Base-by-base conservation (phyloP, 129 eudicot genomes). In the Dittrichia graveolens region DNA sequence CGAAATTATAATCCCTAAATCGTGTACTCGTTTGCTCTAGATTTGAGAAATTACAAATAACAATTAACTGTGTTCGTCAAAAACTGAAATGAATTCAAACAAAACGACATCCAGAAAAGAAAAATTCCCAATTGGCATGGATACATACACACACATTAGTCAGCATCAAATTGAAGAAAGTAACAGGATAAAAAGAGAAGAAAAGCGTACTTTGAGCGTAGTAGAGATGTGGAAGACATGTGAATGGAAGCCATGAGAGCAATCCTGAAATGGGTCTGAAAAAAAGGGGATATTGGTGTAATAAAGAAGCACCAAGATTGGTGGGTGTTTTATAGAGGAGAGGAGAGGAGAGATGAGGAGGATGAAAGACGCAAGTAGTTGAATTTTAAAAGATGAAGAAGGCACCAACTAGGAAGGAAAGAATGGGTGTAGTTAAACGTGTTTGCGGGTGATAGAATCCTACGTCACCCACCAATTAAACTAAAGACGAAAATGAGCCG, bases 221-320 rank as follows among this genome's bases (percentile, higher is more conserved):
- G 71, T 19, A 85, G 67, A 74, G 91, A 61, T 24, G 89, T 90
- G 65, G 87, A 80, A 77, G 91, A 87, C 57, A 83, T 76, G 37
- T 79, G 83, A 34, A 90, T 74, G 44, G 96, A 85, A 76, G 94
- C 94, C 96, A 87, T 13, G 37, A 13, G 13, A 14, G 6, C 46
- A 48, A 68, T 59, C 61, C 39, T 35, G 70, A 59, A 67, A 44
- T 35, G 7, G 41, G 54, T 37, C 12, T 59, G 46, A 48, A 39
- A 45, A 68, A 59, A 46, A n/a, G 34, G 38, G 75, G 13, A 16
- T 5, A 19, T 63, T 65, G 43, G 3, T 58, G 7, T 31, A 11
- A 18, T 41, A 54, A 34, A 16, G 13, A 38, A 76, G 47, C 3
- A 41, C 16, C 49, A 35, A 60, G 47, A 60, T 24, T 61, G 77